Evolutionary conservation across 1,139 yeast genomes (phyloP).

Genomic region (Meyerozyma carpophila): DNA sequence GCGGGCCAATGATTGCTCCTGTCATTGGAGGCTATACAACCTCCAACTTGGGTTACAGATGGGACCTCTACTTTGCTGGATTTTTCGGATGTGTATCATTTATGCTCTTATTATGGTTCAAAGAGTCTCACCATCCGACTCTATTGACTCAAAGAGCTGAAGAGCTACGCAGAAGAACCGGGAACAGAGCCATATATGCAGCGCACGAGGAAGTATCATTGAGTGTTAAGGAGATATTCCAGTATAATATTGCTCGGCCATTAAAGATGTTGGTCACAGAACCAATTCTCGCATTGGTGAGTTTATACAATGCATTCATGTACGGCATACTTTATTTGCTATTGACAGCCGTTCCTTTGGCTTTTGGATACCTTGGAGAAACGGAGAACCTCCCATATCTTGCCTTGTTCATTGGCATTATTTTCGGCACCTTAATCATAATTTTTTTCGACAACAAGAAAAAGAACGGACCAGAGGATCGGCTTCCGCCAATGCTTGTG

Average conservation of each 20-base stretch:
- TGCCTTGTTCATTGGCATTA: slow-evolving; percentile 8
- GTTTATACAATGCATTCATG: slow-evolving; percentile 3
- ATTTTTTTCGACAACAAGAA: neutral
- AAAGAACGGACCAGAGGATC: slow-evolving; percentile 2
- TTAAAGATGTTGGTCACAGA: slow-evolving; percentile 3
- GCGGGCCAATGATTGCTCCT: slow-evolving; percentile 5
- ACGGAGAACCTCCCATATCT: slow-evolving; percentile 3
- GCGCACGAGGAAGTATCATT: slow-evolving; percentile 3
- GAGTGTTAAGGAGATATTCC: slow-evolving; percentile 2
- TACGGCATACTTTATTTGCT: slow-evolving; percentile 3
- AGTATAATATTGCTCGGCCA: slow-evolving; percentile 3
- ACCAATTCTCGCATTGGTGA: slow-evolving; percentile 3
- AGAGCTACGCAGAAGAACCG: neutral
- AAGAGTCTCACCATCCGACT: slow-evolving; percentile 2
- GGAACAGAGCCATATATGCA: slow-evolving; percentile 4
- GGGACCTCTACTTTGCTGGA: slow-evolving; percentile 3
- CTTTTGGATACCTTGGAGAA: neutral
- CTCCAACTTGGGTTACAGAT: slow-evolving; percentile 3
- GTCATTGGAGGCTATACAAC: slow-evolving; percentile 3
- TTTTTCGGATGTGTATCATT: slow-evolving; percentile 1
- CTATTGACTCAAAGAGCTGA: slow-evolving; percentile 1
- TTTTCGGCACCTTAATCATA: slow-evolving; percentile 6
- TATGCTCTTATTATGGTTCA: neutral
- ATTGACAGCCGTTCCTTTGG: slow-evolving; percentile 3
- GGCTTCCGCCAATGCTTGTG: slow-evolving; percentile 3